phyloP scores from a whole-genome alignment of 2,329 filamentous ascomycete genomes.

The Aspergillus niger region DNA sequence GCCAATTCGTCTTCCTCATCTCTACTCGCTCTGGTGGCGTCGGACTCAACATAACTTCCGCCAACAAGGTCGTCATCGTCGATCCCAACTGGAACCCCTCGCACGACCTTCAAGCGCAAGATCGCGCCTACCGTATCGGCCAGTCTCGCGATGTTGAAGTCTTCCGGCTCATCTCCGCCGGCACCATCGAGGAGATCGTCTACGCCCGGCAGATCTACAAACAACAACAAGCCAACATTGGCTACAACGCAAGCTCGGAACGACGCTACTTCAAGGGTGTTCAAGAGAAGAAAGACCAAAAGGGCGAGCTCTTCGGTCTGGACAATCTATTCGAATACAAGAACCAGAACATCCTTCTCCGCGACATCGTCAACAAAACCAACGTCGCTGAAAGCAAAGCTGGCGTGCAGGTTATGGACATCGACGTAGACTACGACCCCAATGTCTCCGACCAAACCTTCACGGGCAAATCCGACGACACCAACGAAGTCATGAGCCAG shows the following conservation, averaged over 20 bases:
- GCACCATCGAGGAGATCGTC: slow-evolving; percentile 95
- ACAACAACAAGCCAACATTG: slow-evolving; percentile 97
- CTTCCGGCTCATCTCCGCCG: slow-evolving; percentile 84
- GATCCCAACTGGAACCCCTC: slow-evolving; percentile 98
- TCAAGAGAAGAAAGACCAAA: slow-evolving; percentile 76
- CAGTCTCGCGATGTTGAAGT: slow-evolving; percentile 93
- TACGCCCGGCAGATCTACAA: slow-evolving; percentile 98
- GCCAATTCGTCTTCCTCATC: slow-evolving; percentile 92
- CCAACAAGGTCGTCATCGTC: slow-evolving; percentile 96
- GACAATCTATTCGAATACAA: slow-evolving; percentile 83
- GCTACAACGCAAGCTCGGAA: slow-evolving; percentile 88
- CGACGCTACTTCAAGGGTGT: slow-evolving; percentile 94
- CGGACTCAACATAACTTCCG: slow-evolving; percentile 93
- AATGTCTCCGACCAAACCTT: slow-evolving; percentile 51
- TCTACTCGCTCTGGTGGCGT: slow-evolving; percentile 92
- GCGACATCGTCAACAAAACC: slow-evolving; percentile 98
- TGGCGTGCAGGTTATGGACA: slow-evolving; percentile 75
- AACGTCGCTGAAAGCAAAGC: slow-evolving; percentile 92
- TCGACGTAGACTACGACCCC: slow-evolving; percentile 64
- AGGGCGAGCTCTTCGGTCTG: slow-evolving; percentile 92
- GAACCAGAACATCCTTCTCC: slow-evolving; percentile 74
- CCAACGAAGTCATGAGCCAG: slow-evolving; percentile 69
- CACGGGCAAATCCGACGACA: slow-evolving; percentile 21
- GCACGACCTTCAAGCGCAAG: slow-evolving; percentile 93
- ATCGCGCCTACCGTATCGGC: slow-evolving; percentile 93